Evolutionary conservation across 805 yeast genomes (phyloP), one percentile per base, ranked within the genome.

Genomic region (Maudiozyma bulderi): DNA sequence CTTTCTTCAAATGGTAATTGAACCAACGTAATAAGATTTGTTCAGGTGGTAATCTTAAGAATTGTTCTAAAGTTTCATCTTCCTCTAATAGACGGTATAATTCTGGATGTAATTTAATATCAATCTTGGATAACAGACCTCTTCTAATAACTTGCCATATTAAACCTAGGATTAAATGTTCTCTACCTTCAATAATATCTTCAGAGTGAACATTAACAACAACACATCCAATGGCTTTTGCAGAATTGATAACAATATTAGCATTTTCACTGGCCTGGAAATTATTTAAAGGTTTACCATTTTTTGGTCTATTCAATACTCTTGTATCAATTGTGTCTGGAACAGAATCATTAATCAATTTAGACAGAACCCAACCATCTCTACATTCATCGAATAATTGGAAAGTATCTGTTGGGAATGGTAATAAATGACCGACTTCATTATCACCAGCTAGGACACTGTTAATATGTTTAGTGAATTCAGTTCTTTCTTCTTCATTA

Each of bases 241-340:
- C 99, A 3, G 99, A 93, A 69, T 93, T 93, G 70, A 93, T 87
- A 38, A 93, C 98, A 56, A 93, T 90, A 70, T 93, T 93, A 47
- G 98, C 96, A 69, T 93, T 93, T 72, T 93, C 99, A 56, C 86
- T 79, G 82, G 95, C 91, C 55, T 90, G 93, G 75, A 93, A 93
- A 64, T 88, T 87, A 74, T 93, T 93, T 65, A 93, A 77, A 14
- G 77, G 69, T 69, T 87, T 90, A 51, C 84, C 85, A 57, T 77
- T 76, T 66, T 84, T 85, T 29, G 98, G 95, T 66, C 82, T 73
- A 68, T 93, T 93, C 64, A 93, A 77, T 14, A 93, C 99, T 76
- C 99, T 86, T 8, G 97, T 90, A 72, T 93, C 99, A 60, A 93
- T 93, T 9, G 99, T 93, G 69, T 93, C 96, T 8, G 98, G 96